phyloP scores from a whole-genome alignment of 768 basidiomycete species.

The Phylloporus rhodoxanthus region DNA sequence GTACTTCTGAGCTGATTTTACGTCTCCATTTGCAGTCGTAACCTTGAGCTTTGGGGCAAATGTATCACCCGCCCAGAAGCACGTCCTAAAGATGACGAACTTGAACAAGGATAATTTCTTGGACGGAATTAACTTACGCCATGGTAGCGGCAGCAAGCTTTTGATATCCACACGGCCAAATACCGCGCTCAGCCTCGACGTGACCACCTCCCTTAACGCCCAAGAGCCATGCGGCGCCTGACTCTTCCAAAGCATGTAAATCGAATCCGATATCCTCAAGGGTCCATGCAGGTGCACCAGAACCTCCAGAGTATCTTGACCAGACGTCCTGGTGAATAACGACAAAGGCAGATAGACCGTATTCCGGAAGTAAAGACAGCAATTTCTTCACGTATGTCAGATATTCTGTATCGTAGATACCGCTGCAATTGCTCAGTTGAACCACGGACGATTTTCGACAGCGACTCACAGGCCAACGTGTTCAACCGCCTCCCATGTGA shows the following conservation, averaged over 20 bases:
- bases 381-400: conserved; percentile 70
- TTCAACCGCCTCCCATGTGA: conserved; percentile 97
- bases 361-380: conserved; percentile 62
- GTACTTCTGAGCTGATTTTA: conserved; percentile 70
- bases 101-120: not conserved
- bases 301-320: conserved; percentile 92
- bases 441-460: not conserved
- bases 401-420: conserved; percentile 80
- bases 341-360: conserved; percentile 69
- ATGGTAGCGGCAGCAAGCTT: conserved; percentile 91
- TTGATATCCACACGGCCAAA: conserved; percentile 93
- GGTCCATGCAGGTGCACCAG: conserved; percentile 96
- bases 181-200: conserved; percentile 68
- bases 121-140: conserved; percentile 50
- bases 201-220: conserved; percentile 77
- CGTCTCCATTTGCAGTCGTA: conserved; percentile 40
- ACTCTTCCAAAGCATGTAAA: conserved; percentile 68
- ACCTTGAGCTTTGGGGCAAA: conserved; percentile 74
- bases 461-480: conserved; percentile 81
- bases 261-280: conserved; percentile 83
- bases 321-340: conserved; percentile 93
- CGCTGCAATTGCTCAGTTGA: conserved; percentile 39
- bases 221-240: conserved; percentile 81
- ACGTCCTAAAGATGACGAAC: conserved; percentile 48
- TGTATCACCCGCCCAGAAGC: conserved; percentile 88